Evolutionary conservation across 169 alveolate genomes (phyloP).

Genomic region (Plasmodium coatneyi): DNA sequence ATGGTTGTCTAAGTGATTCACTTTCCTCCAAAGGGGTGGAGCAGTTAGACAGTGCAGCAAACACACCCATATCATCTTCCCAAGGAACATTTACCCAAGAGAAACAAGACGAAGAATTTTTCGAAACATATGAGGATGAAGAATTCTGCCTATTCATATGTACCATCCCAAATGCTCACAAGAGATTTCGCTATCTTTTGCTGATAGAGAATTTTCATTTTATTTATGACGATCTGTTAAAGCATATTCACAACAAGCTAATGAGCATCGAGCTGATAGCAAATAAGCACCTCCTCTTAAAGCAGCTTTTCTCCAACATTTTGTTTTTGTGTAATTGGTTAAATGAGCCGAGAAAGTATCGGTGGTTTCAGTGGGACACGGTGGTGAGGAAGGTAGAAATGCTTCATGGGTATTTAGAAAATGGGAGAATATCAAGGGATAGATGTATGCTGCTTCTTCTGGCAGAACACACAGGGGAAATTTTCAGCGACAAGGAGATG

Average conservation of each 20-base stretch:
- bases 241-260: conserved; percentile 48
- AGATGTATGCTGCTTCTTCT: conserved; percentile 52
- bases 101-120: neutral
- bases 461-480: conserved; percentile 74
- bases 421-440: conserved; percentile 72
- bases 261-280: conserved; percentile 43
- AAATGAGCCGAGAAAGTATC: conserved; percentile 36
- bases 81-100: neutral
- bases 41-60: neutral
- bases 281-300: conserved; percentile 29
- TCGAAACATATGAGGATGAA: conserved; percentile 54
- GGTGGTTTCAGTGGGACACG: conserved; percentile 71
- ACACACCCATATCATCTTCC: neutral
- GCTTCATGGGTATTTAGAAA: conserved; percentile 66
- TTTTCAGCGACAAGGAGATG: conserved; percentile 69
- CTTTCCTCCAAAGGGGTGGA: neutral
- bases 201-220: conserved; percentile 59
- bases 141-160: conserved; percentile 63
- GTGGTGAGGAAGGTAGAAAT: conserved; percentile 37
- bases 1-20: neutral
- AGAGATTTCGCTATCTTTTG: conserved; percentile 44
- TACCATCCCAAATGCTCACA: conserved; percentile 46
- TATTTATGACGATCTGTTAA: conserved; percentile 56
- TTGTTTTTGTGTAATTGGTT: conserved; percentile 67
- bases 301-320: conserved; percentile 69